Conservation (phyloP, 2,329 filamentous ascomycete species). For the Alternaria triticina region DNA sequence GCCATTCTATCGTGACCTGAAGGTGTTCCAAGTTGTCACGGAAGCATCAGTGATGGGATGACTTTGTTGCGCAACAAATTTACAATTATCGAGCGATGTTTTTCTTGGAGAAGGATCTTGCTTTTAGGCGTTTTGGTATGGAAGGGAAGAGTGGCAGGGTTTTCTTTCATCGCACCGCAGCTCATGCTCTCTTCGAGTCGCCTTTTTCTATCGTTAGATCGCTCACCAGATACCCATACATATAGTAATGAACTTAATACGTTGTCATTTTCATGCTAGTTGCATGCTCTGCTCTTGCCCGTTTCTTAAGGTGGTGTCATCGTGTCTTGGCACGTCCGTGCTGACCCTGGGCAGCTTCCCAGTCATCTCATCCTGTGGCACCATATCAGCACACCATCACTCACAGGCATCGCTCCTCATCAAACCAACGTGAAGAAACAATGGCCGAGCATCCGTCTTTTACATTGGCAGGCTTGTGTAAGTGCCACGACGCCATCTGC, state of each 20-base stretch:
- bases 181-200: not conserved
- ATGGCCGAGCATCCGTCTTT: conserved; percentile 42
- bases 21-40: not conserved
- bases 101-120: not conserved
- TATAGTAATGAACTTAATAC: not conserved
- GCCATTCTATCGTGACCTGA: conserved; percentile 4
- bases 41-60: not conserved
- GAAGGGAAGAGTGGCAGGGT: not conserved
- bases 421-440: not conserved
- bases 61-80: not conserved
- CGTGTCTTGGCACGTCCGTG: conserved; percentile 7
- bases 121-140: not conserved
- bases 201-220: not conserved
- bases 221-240: not conserved
- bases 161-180: not conserved
- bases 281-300: not conserved
- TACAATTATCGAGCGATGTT: not conserved
- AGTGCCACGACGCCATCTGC: not conserved
- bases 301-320: not conserved
- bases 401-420: not conserved
- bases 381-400: not conserved
- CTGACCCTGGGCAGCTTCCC: not conserved
- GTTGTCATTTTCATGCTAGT: not conserved
- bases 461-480: conserved; percentile 36
- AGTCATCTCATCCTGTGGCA: not conserved